Conservation (phyloP, 2,329 filamentous ascomycete species). For the Cladosporium cucumerinum region DNA sequence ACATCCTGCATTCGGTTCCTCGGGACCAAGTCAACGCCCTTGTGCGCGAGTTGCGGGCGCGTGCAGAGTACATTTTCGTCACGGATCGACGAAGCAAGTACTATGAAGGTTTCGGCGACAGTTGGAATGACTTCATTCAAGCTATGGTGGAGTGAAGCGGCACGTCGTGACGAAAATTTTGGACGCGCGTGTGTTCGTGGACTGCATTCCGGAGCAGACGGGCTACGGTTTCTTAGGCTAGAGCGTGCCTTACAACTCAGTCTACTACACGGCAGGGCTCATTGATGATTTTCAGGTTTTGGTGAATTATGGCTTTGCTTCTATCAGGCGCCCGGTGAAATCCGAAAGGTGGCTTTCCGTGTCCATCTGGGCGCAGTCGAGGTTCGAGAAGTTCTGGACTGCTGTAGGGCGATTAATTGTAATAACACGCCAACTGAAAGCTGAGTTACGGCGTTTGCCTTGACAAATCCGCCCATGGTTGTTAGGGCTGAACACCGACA, state of each 20-base stretch:
- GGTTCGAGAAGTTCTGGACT: not conserved
- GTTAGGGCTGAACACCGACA: not conserved
- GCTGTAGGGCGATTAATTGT: not conserved
- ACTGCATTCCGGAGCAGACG: not conserved
- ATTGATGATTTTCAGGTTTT: not conserved
- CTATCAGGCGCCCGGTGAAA: not conserved
- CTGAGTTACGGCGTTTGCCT: not conserved
- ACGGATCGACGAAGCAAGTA: constrained; percentile 19
- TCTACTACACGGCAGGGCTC: not conserved
- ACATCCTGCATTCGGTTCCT: constrained; percentile 22
- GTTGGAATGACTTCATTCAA: constrained; percentile 21
- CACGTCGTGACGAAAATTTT: not conserved
- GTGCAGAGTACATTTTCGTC: constrained; percentile 23
- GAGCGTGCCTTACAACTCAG: not conserved
- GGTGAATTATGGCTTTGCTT: not conserved
- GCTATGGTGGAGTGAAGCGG: constrained; percentile 19
- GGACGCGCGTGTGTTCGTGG: not conserved
- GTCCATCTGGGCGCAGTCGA: not conserved
- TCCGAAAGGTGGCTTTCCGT: not conserved
- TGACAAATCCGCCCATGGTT: not conserved
- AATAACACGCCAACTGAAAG: not conserved
- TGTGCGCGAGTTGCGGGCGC: constrained; percentile 18
- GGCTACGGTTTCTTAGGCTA: not conserved
- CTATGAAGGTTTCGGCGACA: constrained; percentile 22
- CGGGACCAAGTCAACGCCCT: constrained; percentile 16